Conservation (phyloP, 2,329 filamentous ascomycete genomes). For the Paramyrothecium sp. region DNA sequence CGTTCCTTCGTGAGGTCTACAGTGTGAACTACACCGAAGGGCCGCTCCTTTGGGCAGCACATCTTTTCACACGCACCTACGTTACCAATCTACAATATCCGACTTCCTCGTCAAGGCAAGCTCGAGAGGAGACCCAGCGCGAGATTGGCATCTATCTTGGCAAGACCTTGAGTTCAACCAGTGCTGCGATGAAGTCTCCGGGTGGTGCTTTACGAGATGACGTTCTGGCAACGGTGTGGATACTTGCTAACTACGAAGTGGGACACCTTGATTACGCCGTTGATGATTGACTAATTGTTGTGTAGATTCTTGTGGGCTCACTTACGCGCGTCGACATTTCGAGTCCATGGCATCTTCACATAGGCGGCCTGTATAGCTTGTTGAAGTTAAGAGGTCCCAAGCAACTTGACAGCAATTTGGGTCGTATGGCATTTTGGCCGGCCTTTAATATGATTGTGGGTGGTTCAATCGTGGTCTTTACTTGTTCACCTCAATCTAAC, state of each 20-base stretch:
- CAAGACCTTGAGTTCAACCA: constrained; percentile 34
- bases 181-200: constrained; percentile 30
- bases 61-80: constrained; percentile 38
- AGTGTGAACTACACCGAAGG: constrained; percentile 21
- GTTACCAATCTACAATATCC: constrained; percentile 33
- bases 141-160: constrained; percentile 34
- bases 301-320: constrained; percentile 35
- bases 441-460: constrained; percentile 36
- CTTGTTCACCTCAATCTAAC: constrained; percentile 9
- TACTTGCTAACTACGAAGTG: constrained; percentile 39
- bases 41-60: constrained; percentile 36
- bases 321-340: constrained; percentile 19
- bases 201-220: constrained; percentile 28
- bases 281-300: not conserved
- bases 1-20: constrained; percentile 31
- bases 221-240: constrained; percentile 37
- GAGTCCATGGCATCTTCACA: constrained; percentile 36
- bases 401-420: constrained; percentile 17
- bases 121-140: constrained; percentile 20
- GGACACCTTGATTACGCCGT: not conserved
- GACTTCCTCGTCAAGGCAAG: constrained; percentile 23
- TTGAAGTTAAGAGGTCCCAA: constrained; percentile 29
- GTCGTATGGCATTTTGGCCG: constrained; percentile 34
- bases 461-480: not conserved
- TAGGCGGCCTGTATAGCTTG: constrained; percentile 32